Evolutionary conservation across 441 rosid genomes (phyloP), one percentile per base, ranked within the genome.

Genomic region (Adansonia gregorii): DNA sequence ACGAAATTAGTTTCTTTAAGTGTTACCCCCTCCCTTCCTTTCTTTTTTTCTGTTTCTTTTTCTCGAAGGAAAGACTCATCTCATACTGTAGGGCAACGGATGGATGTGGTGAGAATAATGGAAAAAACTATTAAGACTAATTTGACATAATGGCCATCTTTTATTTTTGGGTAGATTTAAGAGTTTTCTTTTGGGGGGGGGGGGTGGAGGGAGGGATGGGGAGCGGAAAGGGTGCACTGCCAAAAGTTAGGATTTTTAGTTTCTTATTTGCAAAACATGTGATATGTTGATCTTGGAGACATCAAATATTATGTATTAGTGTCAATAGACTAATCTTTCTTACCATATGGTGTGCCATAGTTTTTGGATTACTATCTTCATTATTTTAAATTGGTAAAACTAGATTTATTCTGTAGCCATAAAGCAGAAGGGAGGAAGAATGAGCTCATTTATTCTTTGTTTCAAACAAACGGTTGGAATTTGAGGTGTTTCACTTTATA

Each of bases 1-100:
- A 87, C 82, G 82, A 7, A 68, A 15, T 65, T 24, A 39, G 60
- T 9, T 72, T 2, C 17, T 4, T 24, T 6, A 14, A 8, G 2
- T 27, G 35, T 70, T 70, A 24, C 22, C 43, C 61, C 60, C 35
- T 27, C 35, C 35, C 35, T 27, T 27, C 35, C 35, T 27, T 27
- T 66, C 31, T 24, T 2, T 9, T 19, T 6, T 22, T 74, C 22
- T 27, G 10, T 27, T 9, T 31, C 14, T 17, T 43, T 43, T 11
- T 66, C 22, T 17, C 19, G 39, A 20, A n/a, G 61, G 3, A 31
- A 52, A 27, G 31, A 52, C 31, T 51, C 14, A 52, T 71, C 27
- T 71, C 45, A 8, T 24, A 70, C 24, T 4, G 11, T 70, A 3
- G 35, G 63, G n/a, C 59, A 76, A 67, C 12, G 48, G 56, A 41